Evolutionary conservation across 2,329 filamentous ascomycete genomes (phyloP), one percentile per base, ranked within the genome.

Genomic region (Pseudogymnoascus sp.): DNA sequence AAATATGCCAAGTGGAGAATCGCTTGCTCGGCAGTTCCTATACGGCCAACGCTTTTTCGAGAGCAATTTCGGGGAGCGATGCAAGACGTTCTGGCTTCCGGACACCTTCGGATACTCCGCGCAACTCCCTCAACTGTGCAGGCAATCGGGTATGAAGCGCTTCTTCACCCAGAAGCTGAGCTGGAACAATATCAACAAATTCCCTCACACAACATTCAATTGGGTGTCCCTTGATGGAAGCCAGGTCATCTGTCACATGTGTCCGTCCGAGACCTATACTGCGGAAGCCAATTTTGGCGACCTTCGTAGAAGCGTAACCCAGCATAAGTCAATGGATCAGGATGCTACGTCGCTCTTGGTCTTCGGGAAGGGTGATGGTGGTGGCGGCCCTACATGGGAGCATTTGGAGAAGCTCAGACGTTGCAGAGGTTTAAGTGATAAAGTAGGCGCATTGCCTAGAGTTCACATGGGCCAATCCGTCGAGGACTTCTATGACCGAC

Each of bases 161-260:
- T 99, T 99, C 80, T 89, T 99, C 72, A 99, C 95, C 0, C 95
- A 99, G 76, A 99, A 99, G 79, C 81, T 99, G 65, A 98, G 93
- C 80, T 99, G 95, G 95, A 98, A 98, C 80, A 98, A 98, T 75
- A 98, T 98, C 82, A 98, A 98, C 78, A 96, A 90, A 72, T 99
- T 98, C 78, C 95, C 95, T 0, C 95, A 98, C 73, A 98, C 95
- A 5, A 98, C 95, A 0, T 99, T 99, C 82, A 96, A 96, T 76
- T 99, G 95, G 95, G 93, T 99, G 33, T 86, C 92, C 11, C 84
- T 97, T 12, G 95, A 99, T 74, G 93, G 95, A 64, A 96, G 90
- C 72, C 95, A 98, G 73, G 95, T 99, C 68, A 86, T 99, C 66
- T 98, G 93, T 75, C 95, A 99, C 73, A 99, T 99, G 95, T 87